These are phyloP conservation scores for Claviceps purpurea DNA, from an alignment of 2,329 filamentous ascomycete genomes.

Conservation along the genomic window DNA sequence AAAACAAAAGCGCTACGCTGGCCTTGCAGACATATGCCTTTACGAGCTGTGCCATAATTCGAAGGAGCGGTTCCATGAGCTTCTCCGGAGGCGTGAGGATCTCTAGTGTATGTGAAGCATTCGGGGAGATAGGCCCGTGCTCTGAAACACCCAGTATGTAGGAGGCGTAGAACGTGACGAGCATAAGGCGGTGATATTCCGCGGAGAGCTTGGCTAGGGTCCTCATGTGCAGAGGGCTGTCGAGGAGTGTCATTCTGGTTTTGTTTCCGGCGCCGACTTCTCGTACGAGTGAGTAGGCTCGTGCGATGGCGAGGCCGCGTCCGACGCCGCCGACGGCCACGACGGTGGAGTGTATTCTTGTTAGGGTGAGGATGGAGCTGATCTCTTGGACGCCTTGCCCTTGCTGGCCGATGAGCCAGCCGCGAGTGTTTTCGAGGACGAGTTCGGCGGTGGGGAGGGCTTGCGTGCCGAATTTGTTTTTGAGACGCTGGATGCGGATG, in stretches of 20 bases:
- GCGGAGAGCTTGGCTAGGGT: conserved; percentile 42
- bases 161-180: conserved; percentile 40
- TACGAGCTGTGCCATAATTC: conserved; percentile 44
- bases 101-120: conserved; percentile 11
- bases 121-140: conserved; percentile 16
- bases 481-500: conserved; percentile 53
- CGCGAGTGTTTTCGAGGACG: conserved; percentile 48
- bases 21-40: conserved; percentile 45
- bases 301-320: conserved; percentile 42
- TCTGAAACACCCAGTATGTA: conserved; percentile 43
- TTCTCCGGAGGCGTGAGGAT: conserved; percentile 20
- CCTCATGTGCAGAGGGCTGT: conserved; percentile 43
- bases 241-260: conserved; percentile 31
- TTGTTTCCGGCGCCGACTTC: conserved; percentile 32
- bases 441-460: conserved; percentile 61
- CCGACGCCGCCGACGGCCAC: conserved; percentile 38
- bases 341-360: conserved; percentile 43
- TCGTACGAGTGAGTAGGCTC: conserved; percentile 44
- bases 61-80: conserved; percentile 31
- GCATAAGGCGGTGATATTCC: conserved; percentile 42
- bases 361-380: conserved; percentile 53
- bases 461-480: conserved; percentile 59
- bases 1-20: conserved; percentile 35
- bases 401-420: conserved; percentile 51
- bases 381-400: conserved; percentile 58